Evolutionary conservation across 768 basidiomycete genomes (phyloP).

Genomic region (Amylocystis lapponica): DNA sequence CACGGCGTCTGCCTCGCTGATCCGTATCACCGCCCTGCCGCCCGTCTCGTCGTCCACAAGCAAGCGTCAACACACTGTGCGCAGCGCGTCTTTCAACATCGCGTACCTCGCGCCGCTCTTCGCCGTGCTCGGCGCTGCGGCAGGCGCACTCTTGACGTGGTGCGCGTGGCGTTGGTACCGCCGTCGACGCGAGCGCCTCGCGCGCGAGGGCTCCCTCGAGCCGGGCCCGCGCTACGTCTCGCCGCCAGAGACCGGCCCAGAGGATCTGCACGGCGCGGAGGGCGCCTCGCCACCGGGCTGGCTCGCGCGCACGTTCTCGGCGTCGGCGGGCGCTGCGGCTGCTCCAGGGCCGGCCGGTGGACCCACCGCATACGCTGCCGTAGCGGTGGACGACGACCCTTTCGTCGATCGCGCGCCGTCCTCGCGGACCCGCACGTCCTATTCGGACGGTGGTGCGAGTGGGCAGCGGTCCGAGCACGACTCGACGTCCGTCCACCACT

Average conservation of each 20-base stretch:
- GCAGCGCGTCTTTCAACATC: slow-evolving; percentile 14
- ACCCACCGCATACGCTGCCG: not conserved
- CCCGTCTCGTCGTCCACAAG: slow-evolving; percentile 13
- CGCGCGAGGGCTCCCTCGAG: slow-evolving; percentile 10
- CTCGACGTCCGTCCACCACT: not conserved
- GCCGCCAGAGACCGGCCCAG: not conserved
- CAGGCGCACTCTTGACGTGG: slow-evolving; percentile 19
- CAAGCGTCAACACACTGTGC: not conserved
- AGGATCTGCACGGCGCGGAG: not conserved
- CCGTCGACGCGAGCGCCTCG: not conserved
- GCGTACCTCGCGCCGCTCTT: slow-evolving; percentile 26
- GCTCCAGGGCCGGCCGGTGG: not conserved
- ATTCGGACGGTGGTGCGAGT: too few relatives aligned
- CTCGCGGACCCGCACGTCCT: not conserved
- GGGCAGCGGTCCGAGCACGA: not conserved
- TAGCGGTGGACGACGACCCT: slow-evolving; percentile 19
- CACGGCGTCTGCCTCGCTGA: slow-evolving; percentile 6
- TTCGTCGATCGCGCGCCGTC: slow-evolving; percentile 18
- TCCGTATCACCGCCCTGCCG: slow-evolving; percentile 21
- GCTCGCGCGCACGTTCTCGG: slow-evolving; percentile 11
- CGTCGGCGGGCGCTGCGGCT: not conserved
- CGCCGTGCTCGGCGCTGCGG: slow-evolving; percentile 17
- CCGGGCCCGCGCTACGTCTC: slow-evolving; percentile 25
- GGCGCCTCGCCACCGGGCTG: slow-evolving; percentile 6
- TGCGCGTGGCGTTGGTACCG: slow-evolving; percentile 12